Evolutionary conservation across 371 early-diverging fungal species (phyloP), one percentile per base, ranked within the genome.

Genomic region (Blyttiomyces sp.): DNA sequence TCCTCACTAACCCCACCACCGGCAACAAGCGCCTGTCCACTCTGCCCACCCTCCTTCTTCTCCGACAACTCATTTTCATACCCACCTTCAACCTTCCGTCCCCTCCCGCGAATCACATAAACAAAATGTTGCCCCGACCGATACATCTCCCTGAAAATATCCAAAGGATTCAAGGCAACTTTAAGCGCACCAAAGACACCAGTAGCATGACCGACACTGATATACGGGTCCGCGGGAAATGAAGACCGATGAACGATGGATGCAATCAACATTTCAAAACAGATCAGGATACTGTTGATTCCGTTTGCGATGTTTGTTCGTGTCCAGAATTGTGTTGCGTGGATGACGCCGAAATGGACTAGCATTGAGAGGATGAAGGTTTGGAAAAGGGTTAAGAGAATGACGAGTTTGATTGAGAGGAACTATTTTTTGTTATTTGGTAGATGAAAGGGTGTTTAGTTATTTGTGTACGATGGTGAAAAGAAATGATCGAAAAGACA

Each of bases 301-400:
- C 81, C 84, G 33, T 73, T 72, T 31, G 75, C 66, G 16, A 86
- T 72, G 61, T 82, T 83, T 43, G 59, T 68, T 30, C 56, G 56
- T 26, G 84, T 74, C 75, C 78, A 84, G 64, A 69, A 72, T 49
- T 63, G 55, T 26, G 80, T 76, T 31, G 57, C 79, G 5, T 49
- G 51, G 56, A 75, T 27, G 11, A 61, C 45, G 36, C 49, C 60
- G 42, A 33, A 6, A 33, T 55, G 42, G 4, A 57, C 64, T n/a
- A 72, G 61, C n/a, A 55, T 30, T 16, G 33, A 32, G 43, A 95
- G 81, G 21, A 85, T 80, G 26, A 93, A 72, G 27, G 88, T 82
- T 68, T 94, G 94, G 92, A 93, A 90, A 68, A 92, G 91, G 1
- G 92, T 88, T 67, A 96, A 90, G 67, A 94, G 92, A 54, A 96